Evolutionary conservation across 495 filamentous ascomycete genomes (phyloP), one percentile per base, ranked within the genome.

Genomic region (Penicillium coffeae): DNA sequence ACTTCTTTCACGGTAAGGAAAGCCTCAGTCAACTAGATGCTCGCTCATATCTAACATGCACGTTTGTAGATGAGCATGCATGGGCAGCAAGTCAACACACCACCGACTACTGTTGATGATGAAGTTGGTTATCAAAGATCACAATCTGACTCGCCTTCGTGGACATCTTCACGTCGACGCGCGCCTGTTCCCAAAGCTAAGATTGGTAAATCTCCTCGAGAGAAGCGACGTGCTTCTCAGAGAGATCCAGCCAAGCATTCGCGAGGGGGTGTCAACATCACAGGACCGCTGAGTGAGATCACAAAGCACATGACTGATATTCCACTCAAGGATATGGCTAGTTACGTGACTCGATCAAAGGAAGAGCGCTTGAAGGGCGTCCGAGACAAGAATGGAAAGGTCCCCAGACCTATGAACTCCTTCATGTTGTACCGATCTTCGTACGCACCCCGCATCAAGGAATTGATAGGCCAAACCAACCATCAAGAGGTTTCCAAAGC

Each of bases 401-500:
- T 98, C 47, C 88, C 91, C 52, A 75, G 93, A 27, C 93, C 93
- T 1, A 97, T 96, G 87, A 98, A 98, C 61, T 91, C 90, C 1
- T 98, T 97, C 76, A 97, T 98, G 88, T 77, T 98, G 20, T 98
- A 98, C 64, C 86, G 94, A 8, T 95, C 91, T 40, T 89, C 92
- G 4, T 97, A 87, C 58, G 86, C 92, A 19, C 89, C 92, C 34
- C 79, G 90, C 4, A 86, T 86, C 46, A 96, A 96, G 65, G 67
- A 79, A 34, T 89, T 83, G 79, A 87, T 88, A 51, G 71, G 79
- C 8, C 86, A 95, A 58, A 92, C 90, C 68, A 96, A 97, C 69
- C 92, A 97, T 59, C 93, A 98, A 62, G 76, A 94, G 15, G 89
- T 98, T 47, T 96, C 93, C 2, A 81, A 80, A 16, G 79, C 90